phyloP scores from a whole-genome alignment of 129 eudicot genomes.

The Solidago caesia region DNA sequence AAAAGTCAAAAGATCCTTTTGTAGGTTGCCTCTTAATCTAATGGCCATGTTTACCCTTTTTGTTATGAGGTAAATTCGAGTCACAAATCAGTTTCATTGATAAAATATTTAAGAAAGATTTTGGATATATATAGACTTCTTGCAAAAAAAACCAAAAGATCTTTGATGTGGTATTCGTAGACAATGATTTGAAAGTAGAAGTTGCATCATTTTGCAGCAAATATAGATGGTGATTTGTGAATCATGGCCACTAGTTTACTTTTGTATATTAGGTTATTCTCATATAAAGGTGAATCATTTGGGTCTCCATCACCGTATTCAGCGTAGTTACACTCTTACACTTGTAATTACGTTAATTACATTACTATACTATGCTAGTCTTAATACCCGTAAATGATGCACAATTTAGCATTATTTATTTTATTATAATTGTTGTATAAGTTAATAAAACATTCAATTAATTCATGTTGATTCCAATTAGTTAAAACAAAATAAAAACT shows the following conservation, averaged over 20 bases:
- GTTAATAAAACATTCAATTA: too few species aligned
- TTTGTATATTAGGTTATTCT: conserved; percentile 10
- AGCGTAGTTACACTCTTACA: too few species aligned
- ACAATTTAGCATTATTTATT: too few species aligned
- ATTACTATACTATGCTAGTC: too few species aligned
- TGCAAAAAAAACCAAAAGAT: background rate
- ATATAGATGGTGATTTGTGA: conserved; percentile 28
- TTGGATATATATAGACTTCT: background rate
- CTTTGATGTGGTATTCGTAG: background rate
- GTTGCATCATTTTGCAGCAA: conserved; percentile 36
- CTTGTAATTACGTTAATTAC: too few species aligned
- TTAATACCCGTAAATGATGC: too few species aligned
- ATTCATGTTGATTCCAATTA: too few species aligned
- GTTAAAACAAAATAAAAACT: too few species aligned
- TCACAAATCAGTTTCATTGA: background rate
- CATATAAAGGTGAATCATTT: background rate
- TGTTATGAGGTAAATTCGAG: background rate
- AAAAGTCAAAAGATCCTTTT: conserved; percentile 22
- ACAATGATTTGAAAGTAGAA: conserved; percentile 29
- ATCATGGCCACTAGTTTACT: conserved; percentile 34
- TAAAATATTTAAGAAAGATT: background rate
- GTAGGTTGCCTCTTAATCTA: conserved; percentile 22
- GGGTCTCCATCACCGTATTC: background rate
- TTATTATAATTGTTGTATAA: too few species aligned
- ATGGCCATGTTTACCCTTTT: conserved; percentile 7